Percentiles rank a stretch among this genome's conserved stretches.
Evolutionary conservation across 331 rosid genomes (phyloP).

Genomic region (Erythrophleum ivorense): DNA sequence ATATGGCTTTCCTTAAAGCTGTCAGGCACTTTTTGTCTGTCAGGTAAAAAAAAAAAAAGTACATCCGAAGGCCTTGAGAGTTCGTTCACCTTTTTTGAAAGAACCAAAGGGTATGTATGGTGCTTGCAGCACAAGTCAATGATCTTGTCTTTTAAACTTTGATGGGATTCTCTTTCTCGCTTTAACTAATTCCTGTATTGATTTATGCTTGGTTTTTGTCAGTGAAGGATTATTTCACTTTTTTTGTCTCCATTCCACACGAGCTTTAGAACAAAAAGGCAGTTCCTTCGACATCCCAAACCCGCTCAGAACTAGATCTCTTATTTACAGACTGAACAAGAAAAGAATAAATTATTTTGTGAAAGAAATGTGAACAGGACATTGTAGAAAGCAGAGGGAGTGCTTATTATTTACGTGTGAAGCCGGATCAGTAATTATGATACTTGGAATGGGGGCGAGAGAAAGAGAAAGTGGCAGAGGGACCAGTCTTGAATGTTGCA

Average conservation of each 20-base stretch:
- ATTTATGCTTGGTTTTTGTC: neutral
- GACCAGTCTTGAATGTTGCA: neutral
- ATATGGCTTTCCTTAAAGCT: neutral
- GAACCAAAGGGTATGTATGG: conserved; percentile 28
- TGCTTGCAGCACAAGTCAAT: conserved; percentile 37
- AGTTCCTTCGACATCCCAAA: too few species aligned
- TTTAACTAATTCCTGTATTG: neutral
- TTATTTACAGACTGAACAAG: neutral
- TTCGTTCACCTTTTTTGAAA: neutral
- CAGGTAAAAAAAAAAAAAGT: neutral
- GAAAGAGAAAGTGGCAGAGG: neutral
- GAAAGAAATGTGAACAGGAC: neutral
- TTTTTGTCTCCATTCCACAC: neutral
- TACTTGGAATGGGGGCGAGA: neutral
- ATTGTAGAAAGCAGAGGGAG: neutral
- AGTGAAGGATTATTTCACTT: neutral
- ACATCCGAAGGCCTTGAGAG: neutral
- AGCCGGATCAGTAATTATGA: neutral
- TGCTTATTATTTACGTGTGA: neutral
- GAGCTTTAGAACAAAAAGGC: neutral
- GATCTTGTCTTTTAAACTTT: conserved; percentile 32
- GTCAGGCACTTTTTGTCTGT: neutral
- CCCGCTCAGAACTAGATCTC: too few species aligned
- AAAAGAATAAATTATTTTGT: neutral
- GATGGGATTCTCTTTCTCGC: neutral